Evolutionary conservation across 1,139 yeast species (phyloP).

Genomic region (Geotrichum carabidarum): DNA sequence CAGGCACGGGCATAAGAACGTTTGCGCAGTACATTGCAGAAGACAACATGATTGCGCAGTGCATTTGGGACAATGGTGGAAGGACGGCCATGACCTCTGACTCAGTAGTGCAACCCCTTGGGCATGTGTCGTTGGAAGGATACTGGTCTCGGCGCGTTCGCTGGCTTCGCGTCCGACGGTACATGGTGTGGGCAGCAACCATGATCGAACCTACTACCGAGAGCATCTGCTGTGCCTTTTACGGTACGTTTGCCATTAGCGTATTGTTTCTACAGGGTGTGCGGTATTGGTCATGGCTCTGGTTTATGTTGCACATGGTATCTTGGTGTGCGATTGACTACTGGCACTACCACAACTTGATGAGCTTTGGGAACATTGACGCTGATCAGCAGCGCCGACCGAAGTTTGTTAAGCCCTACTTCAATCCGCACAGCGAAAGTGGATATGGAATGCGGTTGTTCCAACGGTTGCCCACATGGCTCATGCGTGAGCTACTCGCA

Average conservation of each 20-base stretch:
- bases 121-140: slow-evolving; percentile 44
- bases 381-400: slow-evolving; percentile 26
- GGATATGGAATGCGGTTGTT: slow-evolving; percentile 17
- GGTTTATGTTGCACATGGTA: slow-evolving; percentile 50
- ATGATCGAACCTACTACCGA: slow-evolving; percentile 84
- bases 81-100: slow-evolving; percentile 77
- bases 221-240: slow-evolving; percentile 55
- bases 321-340: slow-evolving; percentile 65
- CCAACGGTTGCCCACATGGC: slow-evolving; percentile 50
- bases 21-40: slow-evolving; percentile 85
- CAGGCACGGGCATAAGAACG: slow-evolving; percentile 53
- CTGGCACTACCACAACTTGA: slow-evolving; percentile 50
- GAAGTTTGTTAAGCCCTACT: slow-evolving; percentile 30
- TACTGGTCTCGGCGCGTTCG: slow-evolving; percentile 66
- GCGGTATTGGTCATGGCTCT: slow-evolving; percentile 36
- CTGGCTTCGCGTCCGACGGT: slow-evolving; percentile 84
- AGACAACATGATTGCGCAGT: slow-evolving; percentile 88
- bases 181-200: slow-evolving; percentile 84
- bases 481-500: slow-evolving; percentile 64
- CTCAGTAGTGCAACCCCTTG: slow-evolving; percentile 73
- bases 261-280: slow-evolving; percentile 37
- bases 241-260: slow-evolving; percentile 59
- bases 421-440: slow-evolving; percentile 23
- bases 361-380: slow-evolving; percentile 36
- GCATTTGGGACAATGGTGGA: slow-evolving; percentile 70